Conservation (phyloP, 352 stramenopile species). For the Phytophthora sp. region DNA sequence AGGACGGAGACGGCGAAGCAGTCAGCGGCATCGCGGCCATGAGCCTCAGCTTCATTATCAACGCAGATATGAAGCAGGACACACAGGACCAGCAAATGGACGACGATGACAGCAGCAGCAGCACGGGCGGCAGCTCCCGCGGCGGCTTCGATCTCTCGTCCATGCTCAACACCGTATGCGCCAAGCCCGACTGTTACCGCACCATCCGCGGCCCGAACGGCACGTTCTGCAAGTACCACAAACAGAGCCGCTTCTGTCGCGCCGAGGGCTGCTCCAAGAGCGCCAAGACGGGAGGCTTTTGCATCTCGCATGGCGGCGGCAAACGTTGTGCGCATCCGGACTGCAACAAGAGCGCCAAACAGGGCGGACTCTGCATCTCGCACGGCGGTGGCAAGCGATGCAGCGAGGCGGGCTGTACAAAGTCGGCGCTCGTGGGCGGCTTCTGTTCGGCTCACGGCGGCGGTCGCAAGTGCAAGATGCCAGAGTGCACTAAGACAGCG, state of each 20-base stretch:
- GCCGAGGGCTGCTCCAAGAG: constrained; percentile 72
- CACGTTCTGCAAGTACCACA: constrained; percentile 88
- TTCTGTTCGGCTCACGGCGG: constrained; percentile 87
- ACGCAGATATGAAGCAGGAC: constrained; percentile 55
- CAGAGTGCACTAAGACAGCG: constrained; percentile 79
- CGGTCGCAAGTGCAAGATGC: constrained; percentile 75
- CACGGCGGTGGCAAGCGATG: constrained; percentile 85
- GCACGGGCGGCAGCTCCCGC: constrained; percentile 33
- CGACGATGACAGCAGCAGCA: constrained; percentile 44
- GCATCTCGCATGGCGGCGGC: constrained; percentile 75
- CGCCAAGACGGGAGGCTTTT: constrained; percentile 81
- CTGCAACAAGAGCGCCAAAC: constrained; percentile 87
- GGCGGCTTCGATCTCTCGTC: constrained; percentile 61
- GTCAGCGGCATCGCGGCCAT: constrained; percentile 74
- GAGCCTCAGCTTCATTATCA: constrained; percentile 88
- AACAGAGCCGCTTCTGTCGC: constrained; percentile 83
- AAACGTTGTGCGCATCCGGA: constrained; percentile 73
- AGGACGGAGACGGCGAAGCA: constrained; percentile 43
- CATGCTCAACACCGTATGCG: constrained; percentile 83
- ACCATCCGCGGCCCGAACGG: constrained; percentile 68
- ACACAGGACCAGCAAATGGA: constrained; percentile 26
- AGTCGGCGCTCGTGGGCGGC: constrained; percentile 81
- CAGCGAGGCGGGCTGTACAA: constrained; percentile 74
- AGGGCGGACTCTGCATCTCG: constrained; percentile 82
- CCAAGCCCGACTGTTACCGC: constrained; percentile 81